phyloP scores from a whole-genome alignment of 73 alveolate genomes.

The Paramecium pentaurelia region DNA sequence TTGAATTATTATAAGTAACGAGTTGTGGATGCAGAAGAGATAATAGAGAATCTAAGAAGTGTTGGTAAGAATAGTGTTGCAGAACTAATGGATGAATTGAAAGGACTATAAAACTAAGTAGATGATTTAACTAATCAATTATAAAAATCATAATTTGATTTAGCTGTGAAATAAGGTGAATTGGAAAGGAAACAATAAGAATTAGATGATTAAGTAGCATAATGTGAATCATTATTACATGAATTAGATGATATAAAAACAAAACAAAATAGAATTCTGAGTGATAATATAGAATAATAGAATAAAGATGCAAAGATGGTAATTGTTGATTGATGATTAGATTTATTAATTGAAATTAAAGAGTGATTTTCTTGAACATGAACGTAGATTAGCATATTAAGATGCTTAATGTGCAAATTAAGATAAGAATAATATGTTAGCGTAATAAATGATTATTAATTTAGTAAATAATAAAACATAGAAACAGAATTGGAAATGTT shows the following conservation, averaged over 20 bases:
- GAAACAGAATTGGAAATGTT: not conserved
- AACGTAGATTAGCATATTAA: conserved; percentile 45
- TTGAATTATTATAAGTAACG: conserved; percentile 35
- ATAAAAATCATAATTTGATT: not conserved
- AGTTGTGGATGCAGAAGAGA: conserved; percentile 60
- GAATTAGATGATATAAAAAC: conserved; percentile 3
- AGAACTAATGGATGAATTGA: conserved; percentile 44
- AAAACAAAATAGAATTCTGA: not conserved
- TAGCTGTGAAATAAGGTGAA: conserved; percentile 28
- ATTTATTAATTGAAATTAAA: conserved; percentile 28
- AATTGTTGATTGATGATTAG: not conserved
- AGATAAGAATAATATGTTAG: not conserved
- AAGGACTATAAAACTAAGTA: conserved; percentile 5
- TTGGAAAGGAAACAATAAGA: conserved; percentile 23
- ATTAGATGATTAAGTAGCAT: not conserved
- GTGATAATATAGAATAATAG: conserved; percentile 34
- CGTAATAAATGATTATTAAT: not conserved
- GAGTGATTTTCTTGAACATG: conserved; percentile 43
- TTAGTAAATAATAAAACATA: not conserved
- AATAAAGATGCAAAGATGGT: conserved; percentile 40
- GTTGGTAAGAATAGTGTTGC: conserved; percentile 39
- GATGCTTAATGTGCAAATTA: conserved; percentile 30
- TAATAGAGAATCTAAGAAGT: conserved; percentile 40
- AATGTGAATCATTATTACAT: not conserved
- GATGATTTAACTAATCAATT: not conserved